Conservation (phyloP, 805 yeast genomes). For the Ogataea thermomethanolica region DNA sequence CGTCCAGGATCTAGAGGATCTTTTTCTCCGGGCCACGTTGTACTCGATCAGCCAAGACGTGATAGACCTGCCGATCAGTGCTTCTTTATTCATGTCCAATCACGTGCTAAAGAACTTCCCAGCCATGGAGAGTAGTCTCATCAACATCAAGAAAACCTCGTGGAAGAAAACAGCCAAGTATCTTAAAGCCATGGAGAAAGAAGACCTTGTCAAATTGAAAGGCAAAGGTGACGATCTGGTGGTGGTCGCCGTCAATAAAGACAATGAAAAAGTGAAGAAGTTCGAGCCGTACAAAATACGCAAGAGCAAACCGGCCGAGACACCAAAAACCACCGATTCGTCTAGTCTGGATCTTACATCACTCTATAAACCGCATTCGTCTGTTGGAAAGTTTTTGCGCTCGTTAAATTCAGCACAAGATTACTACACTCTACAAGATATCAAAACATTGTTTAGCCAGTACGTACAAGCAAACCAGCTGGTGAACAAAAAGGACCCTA, state of each 20-base stretch:
- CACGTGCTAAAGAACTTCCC: constrained; percentile 75
- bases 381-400: constrained; percentile 45
- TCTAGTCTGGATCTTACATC: constrained; percentile 32
- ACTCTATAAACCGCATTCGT: constrained; percentile 55
- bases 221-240: constrained; percentile 84
- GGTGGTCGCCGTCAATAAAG: constrained; percentile 47
- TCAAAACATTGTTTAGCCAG: constrained; percentile 48
- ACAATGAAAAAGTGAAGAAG: constrained; percentile 46
- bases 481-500: constrained; percentile 50
- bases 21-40: constrained; percentile 66
- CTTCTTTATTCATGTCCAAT: constrained; percentile 73
- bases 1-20: constrained; percentile 67
- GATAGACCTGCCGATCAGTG: constrained; percentile 59
- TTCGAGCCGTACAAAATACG: constrained; percentile 63
- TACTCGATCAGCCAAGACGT: constrained; percentile 61
- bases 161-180: constrained; percentile 90
- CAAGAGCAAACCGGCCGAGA: constrained; percentile 13
- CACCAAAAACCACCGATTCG: constrained; percentile 4
- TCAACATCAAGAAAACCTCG: constrained; percentile 71
- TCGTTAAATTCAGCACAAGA: constrained; percentile 36
- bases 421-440: constrained; percentile 51
- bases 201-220: constrained; percentile 60
- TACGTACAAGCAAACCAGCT: constrained; percentile 56
- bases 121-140: constrained; percentile 46
- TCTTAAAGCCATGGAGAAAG: constrained; percentile 81